These are phyloP conservation scores for Plantago ovata DNA, from an alignment of 257 asterid species.

Conservation along the genomic window DNA sequence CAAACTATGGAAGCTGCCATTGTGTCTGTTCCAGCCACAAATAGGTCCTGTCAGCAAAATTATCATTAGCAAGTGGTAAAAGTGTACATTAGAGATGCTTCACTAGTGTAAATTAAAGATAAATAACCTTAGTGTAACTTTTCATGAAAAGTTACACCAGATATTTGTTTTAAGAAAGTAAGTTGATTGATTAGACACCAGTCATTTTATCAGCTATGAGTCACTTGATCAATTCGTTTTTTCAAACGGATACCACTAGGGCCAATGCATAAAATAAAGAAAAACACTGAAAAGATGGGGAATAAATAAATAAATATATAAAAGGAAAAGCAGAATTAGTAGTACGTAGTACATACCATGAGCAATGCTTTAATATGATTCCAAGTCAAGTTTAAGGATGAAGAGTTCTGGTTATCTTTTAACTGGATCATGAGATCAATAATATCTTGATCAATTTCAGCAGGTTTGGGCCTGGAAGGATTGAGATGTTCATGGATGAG, in stretches of 20 bases:
- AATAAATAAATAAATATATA: not conserved
- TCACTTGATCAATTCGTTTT: too few species aligned
- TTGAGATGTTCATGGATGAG: conserved; percentile 36
- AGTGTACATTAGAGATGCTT: too few species aligned
- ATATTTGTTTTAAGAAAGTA: too few species aligned
- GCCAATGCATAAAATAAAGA: not conserved
- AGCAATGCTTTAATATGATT: conserved; percentile 46
- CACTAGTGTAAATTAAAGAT: too few species aligned
- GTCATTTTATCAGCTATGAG: too few species aligned
- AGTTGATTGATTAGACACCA: too few species aligned
- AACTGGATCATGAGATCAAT: conserved; percentile 35
- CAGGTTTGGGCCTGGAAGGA: not conserved
- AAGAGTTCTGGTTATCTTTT: conserved; percentile 14
- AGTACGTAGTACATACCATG: conserved; percentile 30
- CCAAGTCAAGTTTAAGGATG: conserved; percentile 17
- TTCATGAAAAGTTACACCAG: too few species aligned
- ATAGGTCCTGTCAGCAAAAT: conserved; percentile 23
- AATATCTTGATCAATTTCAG: conserved; percentile 24
- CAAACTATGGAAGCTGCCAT: conserved; percentile 28
- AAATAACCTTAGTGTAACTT: too few species aligned
- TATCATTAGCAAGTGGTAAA: not conserved
- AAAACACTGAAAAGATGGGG: not conserved
- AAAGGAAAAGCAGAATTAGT: too few species aligned
- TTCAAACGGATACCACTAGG: too few species aligned
- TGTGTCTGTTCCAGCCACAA: conserved; percentile 39